These are phyloP conservation scores for Pseudocercospora macadamiae DNA, from an alignment of 2,329 filamentous ascomycete species.

Conservation along the genomic window DNA sequence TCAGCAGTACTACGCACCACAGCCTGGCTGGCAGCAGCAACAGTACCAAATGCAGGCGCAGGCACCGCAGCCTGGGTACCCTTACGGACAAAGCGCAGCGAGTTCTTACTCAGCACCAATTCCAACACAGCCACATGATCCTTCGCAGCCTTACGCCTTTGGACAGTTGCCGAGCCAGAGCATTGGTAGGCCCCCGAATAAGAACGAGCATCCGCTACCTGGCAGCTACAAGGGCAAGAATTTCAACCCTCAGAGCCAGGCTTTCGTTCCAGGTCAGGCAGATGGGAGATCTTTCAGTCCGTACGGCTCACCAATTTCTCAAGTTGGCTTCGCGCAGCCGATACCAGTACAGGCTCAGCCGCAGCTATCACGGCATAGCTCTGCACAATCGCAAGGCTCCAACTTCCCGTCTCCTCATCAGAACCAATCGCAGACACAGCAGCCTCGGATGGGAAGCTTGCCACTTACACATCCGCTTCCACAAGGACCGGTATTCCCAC, in stretches of 20 bases:
- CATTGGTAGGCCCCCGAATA: constrained; percentile 70
- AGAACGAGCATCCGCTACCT: constrained; percentile 79
- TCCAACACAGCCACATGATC: constrained; percentile 29
- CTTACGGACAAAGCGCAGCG: constrained; percentile 6
- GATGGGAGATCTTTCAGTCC: constrained; percentile 30
- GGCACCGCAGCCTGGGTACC: constrained; percentile 18
- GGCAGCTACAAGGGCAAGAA: constrained; percentile 81
- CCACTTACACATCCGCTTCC: constrained; percentile 42
- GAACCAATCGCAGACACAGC: constrained; percentile 21
- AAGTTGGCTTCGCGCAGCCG: constrained; percentile 15
- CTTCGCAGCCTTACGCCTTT: constrained; percentile 66
- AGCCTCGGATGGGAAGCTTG: constrained; percentile 25
- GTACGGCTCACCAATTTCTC: constrained; percentile 20
- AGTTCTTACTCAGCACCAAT: background rate
- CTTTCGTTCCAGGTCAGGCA: constrained; percentile 73
- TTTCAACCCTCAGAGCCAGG: constrained; percentile 93
- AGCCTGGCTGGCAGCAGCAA: constrained; percentile 37
- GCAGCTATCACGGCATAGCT: constrained; percentile 38
- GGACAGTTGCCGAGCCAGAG: constrained; percentile 74
- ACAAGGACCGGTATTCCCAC: constrained; percentile 40
- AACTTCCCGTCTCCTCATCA: constrained; percentile 32
- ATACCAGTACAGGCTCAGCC: constrained; percentile 13
- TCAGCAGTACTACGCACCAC: constrained; percentile 31
- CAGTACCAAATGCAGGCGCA: constrained; percentile 33
- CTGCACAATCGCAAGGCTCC: constrained; percentile 36